Conservation (phyloP, 345 rosid species). For the Ricinus communis region DNA sequence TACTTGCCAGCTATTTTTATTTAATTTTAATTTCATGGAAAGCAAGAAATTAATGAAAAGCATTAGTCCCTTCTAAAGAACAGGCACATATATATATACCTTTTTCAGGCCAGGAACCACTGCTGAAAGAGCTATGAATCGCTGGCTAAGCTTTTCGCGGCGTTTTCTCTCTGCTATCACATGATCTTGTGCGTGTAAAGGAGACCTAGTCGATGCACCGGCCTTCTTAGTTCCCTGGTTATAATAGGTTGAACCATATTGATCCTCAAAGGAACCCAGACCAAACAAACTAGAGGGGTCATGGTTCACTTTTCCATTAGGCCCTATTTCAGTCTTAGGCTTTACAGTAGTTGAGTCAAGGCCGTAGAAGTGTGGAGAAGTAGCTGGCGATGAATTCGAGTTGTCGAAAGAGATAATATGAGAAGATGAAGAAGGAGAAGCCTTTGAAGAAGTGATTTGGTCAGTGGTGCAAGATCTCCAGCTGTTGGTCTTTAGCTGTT, state of each 20-base stretch:
- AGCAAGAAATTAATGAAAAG: no score
- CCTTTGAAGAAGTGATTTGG: slow-evolving; percentile 12
- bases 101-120: slow-evolving; percentile 58
- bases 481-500: slow-evolving; percentile 37
- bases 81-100: slow-evolving; percentile 25
- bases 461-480: slow-evolving; percentile 32
- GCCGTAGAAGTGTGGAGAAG: slow-evolving; percentile 14
- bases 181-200: slow-evolving; percentile 51
- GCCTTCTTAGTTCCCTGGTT: slow-evolving; percentile 21
- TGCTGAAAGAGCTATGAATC: slow-evolving; percentile 57
- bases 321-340: slow-evolving; percentile 23
- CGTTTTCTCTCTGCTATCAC: slow-evolving; percentile 55
- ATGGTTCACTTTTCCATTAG: slow-evolving; percentile 1
- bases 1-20: no score
- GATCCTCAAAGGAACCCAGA: slow-evolving; percentile 4
- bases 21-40: no score
- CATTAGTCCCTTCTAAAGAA: no score
- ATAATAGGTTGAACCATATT: slow-evolving; percentile 2
- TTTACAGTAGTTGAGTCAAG: slow-evolving; percentile 13
- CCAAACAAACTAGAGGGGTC: slow-evolving; percentile 8
- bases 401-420: slow-evolving; percentile 48
- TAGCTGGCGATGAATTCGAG: slow-evolving; percentile 25
- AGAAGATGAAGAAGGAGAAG: slow-evolving; percentile 37
- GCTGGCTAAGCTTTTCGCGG: slow-evolving; percentile 56
- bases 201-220: slow-evolving; percentile 24